These are phyloP conservation scores for Tolypocladium inflatum DNA, from an alignment of 2,329 filamentous ascomycete species.

Conservation along the genomic window DNA sequence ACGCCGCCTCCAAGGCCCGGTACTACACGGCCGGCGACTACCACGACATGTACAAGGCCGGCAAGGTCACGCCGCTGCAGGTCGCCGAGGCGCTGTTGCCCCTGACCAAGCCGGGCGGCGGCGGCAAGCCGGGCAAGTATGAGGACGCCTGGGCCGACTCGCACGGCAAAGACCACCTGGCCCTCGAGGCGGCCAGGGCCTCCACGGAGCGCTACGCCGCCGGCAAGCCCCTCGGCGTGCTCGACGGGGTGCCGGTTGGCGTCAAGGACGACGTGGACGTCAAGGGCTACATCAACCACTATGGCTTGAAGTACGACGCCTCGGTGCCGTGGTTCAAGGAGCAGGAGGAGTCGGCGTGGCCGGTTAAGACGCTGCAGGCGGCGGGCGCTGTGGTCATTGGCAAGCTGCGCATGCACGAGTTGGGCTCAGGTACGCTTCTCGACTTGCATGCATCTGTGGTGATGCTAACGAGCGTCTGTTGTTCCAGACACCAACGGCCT, in stretches of 20 bases:
- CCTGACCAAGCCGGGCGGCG: conserved; percentile 52
- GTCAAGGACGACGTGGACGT: conserved; percentile 76
- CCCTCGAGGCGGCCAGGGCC: conserved; percentile 58
- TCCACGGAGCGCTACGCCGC: conserved; percentile 64
- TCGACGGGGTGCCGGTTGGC: conserved; percentile 76
- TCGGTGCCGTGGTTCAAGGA: conserved; percentile 40
- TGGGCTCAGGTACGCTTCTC: conserved; percentile 50
- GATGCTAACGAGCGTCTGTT: background rate
- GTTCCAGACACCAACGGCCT: conserved; percentile 66
- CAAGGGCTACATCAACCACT: conserved; percentile 57
- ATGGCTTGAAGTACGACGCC: conserved; percentile 54
- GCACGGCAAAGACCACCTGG: conserved; percentile 44
- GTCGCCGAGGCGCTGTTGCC: conserved; percentile 64
- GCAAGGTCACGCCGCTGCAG: conserved; percentile 59
- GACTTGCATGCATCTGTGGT: background rate
- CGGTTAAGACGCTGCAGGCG: conserved; percentile 60
- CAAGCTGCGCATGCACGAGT: conserved; percentile 72
- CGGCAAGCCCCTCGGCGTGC: conserved; percentile 53
- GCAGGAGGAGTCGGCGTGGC: conserved; percentile 54
- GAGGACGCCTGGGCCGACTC: conserved; percentile 64
- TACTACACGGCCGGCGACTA: conserved; percentile 71
- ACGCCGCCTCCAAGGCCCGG: conserved; percentile 32
- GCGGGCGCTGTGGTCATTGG: conserved; percentile 67
- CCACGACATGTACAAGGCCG: conserved; percentile 62
- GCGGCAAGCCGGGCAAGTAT: conserved; percentile 45